Conservation (phyloP, 768 basidiomycete genomes). For the Panus rudis region DNA sequence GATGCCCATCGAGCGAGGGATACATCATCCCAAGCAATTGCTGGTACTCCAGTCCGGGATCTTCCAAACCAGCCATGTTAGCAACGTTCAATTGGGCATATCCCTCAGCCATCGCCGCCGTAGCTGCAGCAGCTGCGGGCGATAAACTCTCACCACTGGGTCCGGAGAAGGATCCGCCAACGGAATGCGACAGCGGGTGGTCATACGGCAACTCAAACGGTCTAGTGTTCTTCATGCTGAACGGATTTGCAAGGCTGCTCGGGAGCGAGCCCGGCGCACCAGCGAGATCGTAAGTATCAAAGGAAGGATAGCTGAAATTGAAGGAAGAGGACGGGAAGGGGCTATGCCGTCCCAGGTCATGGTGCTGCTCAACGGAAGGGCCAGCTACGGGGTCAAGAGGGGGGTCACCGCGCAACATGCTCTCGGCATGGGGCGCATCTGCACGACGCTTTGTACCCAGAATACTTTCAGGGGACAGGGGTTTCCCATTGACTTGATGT, state of each 20-base stretch:
- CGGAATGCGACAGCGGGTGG: conserved; percentile 14
- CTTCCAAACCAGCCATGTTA: conserved; percentile 46
- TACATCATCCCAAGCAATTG: conserved; percentile 65
- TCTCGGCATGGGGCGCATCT: conserved; percentile 74
- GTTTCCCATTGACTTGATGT: conserved; percentile 78
- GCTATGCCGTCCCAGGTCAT: conserved; percentile 33
- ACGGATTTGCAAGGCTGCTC: conserved; percentile 20
- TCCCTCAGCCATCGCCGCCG: conserved; percentile 64
- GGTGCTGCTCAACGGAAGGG: conserved; percentile 2
- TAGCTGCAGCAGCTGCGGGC: conserved; percentile 56
- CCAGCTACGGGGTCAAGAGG: conserved; percentile 32
- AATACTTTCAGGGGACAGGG: conserved; percentile 55
- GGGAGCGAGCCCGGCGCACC: conserved; percentile 10
- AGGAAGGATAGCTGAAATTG: conserved; percentile 64
- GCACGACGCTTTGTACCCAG: conserved; percentile 75
- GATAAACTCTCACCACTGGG: conserved; percentile 46
- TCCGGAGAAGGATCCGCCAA: conserved; percentile 16
- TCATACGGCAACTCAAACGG: no score
- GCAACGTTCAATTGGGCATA: conserved; percentile 62
- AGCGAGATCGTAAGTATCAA: conserved; percentile 42
- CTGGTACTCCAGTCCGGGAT: conserved; percentile 50
- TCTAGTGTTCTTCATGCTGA: conserved; percentile 20
- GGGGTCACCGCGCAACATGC: conserved; percentile 73
- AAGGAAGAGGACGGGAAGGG: conserved; percentile 64
- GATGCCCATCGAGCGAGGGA: conserved; percentile 41